Base-by-base conservation (phyloP, 768 basidiomycete species). In the Filobasidium floriforme region DNA sequence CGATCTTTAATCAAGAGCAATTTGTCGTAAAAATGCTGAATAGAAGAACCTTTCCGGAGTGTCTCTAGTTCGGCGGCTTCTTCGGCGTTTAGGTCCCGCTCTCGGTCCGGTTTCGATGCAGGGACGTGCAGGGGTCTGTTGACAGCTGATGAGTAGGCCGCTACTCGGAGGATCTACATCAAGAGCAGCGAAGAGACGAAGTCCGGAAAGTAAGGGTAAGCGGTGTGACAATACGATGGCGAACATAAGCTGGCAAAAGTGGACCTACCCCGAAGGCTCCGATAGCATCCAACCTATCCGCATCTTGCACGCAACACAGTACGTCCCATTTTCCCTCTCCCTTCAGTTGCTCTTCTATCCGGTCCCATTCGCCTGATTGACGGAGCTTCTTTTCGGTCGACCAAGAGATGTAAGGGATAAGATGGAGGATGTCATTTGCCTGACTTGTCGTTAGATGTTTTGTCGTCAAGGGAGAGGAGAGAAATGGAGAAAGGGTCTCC, bases 21-120 rank as follows among this genome's bases (percentile, higher is more conserved):
- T 77, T 93, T 94, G 71, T 91, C 89, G 70, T 90, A 80, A 74
- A 93, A 94, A 73, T 94, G 92, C 65, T 85, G 84, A 29, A 92
- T 85, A 5, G 89, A 86, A 0, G 86, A 85, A 29, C 77, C 71
- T 4, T 77, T 72, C 24, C 77, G 72, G 18, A 77, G 80, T 59
- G 83, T 78, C 18, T 49, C 46, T 15, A 49, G 3, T 70, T 86
- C 82, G 49, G 80, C 82, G 55, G 80, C 65, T 2, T 85, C 84
- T 7, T 80, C 72, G 55, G 83, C 60, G 18, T 43, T 32, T 18
- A 60, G 44, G 5, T 57, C n/a, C n/a, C n/a, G n/a, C n/a, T n/a
- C n/a, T n/a, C 59, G 28, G 59, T 41, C 1, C 32, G 41, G 15
- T n/a, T n/a, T n/a, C n/a, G 60, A 14, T 7, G 55, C 19, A 24